Conservation (phyloP, 495 filamentous ascomycete genomes). For the Staphylotrichum tortipilum region DNA sequence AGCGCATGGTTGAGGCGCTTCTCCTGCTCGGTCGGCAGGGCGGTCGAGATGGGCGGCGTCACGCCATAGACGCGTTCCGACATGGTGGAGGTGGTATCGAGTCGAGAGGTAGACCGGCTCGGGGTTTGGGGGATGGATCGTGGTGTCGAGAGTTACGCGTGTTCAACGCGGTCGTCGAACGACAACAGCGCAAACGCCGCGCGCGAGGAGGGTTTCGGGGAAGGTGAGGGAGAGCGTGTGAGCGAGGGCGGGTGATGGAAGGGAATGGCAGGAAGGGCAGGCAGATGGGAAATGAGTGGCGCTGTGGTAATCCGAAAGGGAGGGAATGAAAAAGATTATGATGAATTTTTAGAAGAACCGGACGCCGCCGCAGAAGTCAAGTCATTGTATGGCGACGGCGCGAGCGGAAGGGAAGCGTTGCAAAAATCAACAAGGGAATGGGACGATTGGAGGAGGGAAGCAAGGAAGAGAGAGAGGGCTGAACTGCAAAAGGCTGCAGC, state of each 20-base stretch:
- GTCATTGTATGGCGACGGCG: slow-evolving; percentile 7
- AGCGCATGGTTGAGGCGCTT: slow-evolving; percentile 66
- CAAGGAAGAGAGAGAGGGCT: not conserved
- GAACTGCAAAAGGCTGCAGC: too few species aligned
- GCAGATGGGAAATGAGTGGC: slow-evolving; percentile 6
- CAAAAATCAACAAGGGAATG: not conserved
- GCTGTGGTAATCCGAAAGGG: not conserved
- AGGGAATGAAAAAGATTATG: not conserved
- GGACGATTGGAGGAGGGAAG: too few species aligned
- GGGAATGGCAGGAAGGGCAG: too few species aligned
- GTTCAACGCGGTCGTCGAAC: too few species aligned
- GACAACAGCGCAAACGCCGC: too few species aligned
- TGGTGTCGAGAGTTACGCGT: too few species aligned
- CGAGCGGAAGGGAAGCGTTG: not conserved
- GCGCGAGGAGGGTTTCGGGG: too few species aligned
- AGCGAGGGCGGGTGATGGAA: too few species aligned
- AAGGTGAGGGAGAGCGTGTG: too few species aligned
- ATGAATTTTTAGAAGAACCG: not conserved
- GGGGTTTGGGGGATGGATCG: not conserved
- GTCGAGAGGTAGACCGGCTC: not conserved
- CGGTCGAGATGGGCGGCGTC: slow-evolving; percentile 73
- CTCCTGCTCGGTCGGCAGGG: slow-evolving; percentile 65
- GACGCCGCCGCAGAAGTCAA: slow-evolving; percentile 1
- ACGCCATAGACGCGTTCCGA: slow-evolving; percentile 55
- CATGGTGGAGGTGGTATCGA: slow-evolving; percentile 7